Percentiles rank a stretch among this genome's conserved stretches.
These are phyloP conservation scores for Takakia lepidozioides DNA, from an alignment of 225 moss, liverwort and hornwort species.

Conservation along the genomic window DNA sequence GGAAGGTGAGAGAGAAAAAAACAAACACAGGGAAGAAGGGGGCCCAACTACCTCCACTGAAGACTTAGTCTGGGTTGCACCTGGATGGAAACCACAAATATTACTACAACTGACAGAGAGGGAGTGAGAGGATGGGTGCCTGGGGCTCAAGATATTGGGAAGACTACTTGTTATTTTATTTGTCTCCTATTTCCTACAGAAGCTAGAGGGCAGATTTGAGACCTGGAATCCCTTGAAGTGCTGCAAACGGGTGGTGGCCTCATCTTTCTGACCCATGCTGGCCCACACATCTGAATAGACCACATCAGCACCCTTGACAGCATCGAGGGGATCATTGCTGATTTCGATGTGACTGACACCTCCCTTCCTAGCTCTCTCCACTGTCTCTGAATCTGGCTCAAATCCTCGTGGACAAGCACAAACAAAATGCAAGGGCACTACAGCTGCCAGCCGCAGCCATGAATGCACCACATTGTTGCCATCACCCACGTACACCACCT, in stretches of 20 bases:
- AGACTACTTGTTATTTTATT: too few species aligned
- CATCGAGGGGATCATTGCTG: constrained; percentile 68
- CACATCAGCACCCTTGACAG: constrained; percentile 87
- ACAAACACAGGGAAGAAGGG: too few species aligned
- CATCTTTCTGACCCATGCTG: constrained; percentile 98
- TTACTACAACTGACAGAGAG: too few species aligned
- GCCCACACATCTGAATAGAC: constrained; percentile 94
- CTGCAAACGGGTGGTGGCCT: constrained; percentile 60
- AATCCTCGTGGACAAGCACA: constrained; percentile 89
- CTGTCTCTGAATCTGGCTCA: constrained; percentile 81
- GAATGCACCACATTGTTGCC: constrained; percentile 98
- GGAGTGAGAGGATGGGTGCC: too few species aligned
- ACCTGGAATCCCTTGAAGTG: constrained; percentile 93
- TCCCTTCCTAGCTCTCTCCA: constrained; percentile 56
- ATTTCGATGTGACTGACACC: constrained; percentile 77
- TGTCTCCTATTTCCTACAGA: background rate
- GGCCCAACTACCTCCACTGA: too few species aligned
- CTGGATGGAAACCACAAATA: too few species aligned
- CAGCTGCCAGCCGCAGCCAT: constrained; percentile 89
- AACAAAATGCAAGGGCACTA: constrained; percentile 88
- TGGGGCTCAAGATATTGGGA: too few species aligned
- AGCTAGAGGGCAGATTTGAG: background rate
- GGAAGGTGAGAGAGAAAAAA: too few species aligned
- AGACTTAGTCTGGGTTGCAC: too few species aligned
- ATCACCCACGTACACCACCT: constrained; percentile 96